phyloP scores from a whole-genome alignment of 192 early-diverging fungal species.

The Backusella australiensis region DNA sequence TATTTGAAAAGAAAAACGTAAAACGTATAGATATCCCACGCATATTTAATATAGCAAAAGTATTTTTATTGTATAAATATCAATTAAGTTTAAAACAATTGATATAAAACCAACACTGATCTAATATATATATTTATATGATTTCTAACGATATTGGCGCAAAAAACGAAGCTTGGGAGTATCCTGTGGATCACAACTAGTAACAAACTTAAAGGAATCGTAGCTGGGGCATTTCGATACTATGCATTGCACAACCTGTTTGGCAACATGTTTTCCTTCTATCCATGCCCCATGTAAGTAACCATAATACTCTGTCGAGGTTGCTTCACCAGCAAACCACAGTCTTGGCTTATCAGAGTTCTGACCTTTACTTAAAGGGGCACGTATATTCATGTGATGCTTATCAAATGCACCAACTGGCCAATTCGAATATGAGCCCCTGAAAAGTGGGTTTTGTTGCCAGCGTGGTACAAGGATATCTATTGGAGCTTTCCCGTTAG shows the following conservation, averaged over 20 bases:
- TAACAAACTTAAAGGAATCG: constrained; percentile 2
- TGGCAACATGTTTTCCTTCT: constrained; percentile 23
- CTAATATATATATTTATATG: neutral
- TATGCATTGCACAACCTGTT: constrained; percentile 21
- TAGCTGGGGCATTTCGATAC: neutral
- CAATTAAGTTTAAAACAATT: neutral
- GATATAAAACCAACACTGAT: neutral
- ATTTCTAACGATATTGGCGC: neutral
- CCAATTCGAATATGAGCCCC: constrained; percentile 43
- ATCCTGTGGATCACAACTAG: constrained; percentile 6
- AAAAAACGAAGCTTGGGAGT: neutral
- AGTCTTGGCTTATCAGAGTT: constrained; percentile 10
- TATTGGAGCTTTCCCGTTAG: constrained; percentile 14
- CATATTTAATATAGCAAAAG: too few species aligned
- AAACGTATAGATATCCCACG: too few species aligned
- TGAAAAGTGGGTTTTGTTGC: constrained; percentile 38
- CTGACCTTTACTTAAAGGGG: constrained; percentile 19
- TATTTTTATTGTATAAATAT: neutral
- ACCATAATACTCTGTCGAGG: constrained; percentile 33
- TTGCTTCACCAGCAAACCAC: constrained; percentile 45
- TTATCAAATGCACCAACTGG: constrained; percentile 24
- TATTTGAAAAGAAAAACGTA: too few species aligned
- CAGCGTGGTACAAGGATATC: constrained; percentile 39
- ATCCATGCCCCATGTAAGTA: constrained; percentile 43
- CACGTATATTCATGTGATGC: constrained; percentile 37